phyloP scores from a whole-genome alignment of 805 yeast genomes.

The Henningerozyma blattae region DNA sequence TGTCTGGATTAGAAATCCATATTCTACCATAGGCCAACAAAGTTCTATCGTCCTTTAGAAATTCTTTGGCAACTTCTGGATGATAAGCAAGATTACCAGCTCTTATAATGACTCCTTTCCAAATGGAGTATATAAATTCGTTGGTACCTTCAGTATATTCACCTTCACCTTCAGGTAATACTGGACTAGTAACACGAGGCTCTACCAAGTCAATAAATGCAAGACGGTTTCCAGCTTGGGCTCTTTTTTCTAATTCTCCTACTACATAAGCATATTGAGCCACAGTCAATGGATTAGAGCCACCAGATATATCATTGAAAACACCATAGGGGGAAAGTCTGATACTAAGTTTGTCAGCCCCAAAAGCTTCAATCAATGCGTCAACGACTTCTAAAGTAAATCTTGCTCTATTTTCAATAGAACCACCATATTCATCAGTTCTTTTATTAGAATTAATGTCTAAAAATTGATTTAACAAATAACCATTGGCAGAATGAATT shows the following conservation, averaged over 20 bases:
- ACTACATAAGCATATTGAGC: slow-evolving; percentile 31
- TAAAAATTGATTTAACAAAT: slow-evolving; percentile 42
- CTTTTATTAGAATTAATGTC: slow-evolving; percentile 32
- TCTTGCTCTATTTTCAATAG: slow-evolving; percentile 35
- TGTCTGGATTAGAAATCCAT: slow-evolving; percentile 42
- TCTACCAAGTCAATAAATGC: slow-evolving; percentile 34
- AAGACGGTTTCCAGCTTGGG: slow-evolving; percentile 23
- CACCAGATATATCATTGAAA: slow-evolving; percentile 28
- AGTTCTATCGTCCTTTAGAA: slow-evolving; percentile 31
- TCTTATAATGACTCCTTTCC: slow-evolving; percentile 33
- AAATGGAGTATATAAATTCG: slow-evolving; percentile 28
- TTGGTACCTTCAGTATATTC: slow-evolving; percentile 20
- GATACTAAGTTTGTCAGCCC: slow-evolving; percentile 35
- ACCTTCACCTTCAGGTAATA: slow-evolving; percentile 18
- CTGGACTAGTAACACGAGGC: slow-evolving; percentile 31
- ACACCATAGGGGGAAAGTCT: slow-evolving; percentile 35
- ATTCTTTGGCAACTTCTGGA: slow-evolving; percentile 17
- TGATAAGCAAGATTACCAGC: slow-evolving; percentile 26
- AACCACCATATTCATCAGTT: slow-evolving; percentile 43
- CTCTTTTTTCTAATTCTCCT: slow-evolving; percentile 29
- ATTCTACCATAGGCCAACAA: slow-evolving; percentile 31
- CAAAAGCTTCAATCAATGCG: slow-evolving; percentile 36
- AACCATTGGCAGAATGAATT: slow-evolving; percentile 60
- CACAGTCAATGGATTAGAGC: slow-evolving; percentile 19
- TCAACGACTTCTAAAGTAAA: slow-evolving; percentile 37